Evolutionary conservation across 78 protist species (phyloP).

Genomic region (Dictyostelium capitatum): DNA sequence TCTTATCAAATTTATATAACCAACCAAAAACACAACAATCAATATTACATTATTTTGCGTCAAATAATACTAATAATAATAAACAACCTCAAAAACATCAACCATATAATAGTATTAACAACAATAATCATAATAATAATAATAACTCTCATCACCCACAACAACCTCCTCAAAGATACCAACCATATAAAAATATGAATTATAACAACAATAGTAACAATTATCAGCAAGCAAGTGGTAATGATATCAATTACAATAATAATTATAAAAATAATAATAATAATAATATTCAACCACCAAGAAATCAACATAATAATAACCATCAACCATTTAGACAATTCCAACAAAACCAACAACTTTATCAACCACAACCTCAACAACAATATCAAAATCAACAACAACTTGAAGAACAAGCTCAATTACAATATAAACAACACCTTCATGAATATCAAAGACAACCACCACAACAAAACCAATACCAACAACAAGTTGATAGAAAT

Average conservation of each 20-base stretch:
- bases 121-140: neutral
- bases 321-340: neutral
- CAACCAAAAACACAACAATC: too few relatives aligned
- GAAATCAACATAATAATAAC: neutral
- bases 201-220: neutral
- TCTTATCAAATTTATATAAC: neutral
- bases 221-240: neutral
- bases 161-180: too few relatives aligned
- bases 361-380: neutral
- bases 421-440: too few relatives aligned
- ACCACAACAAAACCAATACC: too few relatives aligned
- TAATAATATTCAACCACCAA: neutral
- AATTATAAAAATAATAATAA: neutral
- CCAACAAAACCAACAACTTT: neutral
- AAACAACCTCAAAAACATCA: neutral
- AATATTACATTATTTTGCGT: too few relatives aligned
- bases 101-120: neutral
- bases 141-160: neutral
- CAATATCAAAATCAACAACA: neutral
- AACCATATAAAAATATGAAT: neutral
- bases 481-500: neutral
- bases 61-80: neutral
- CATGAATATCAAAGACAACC: too few relatives aligned
- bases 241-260: neutral
- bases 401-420: neutral